These are phyloP conservation scores for Heterobasidion occidentale DNA, from an alignment of 1,284 basidiomycete species.

Conservation along the genomic window DNA sequence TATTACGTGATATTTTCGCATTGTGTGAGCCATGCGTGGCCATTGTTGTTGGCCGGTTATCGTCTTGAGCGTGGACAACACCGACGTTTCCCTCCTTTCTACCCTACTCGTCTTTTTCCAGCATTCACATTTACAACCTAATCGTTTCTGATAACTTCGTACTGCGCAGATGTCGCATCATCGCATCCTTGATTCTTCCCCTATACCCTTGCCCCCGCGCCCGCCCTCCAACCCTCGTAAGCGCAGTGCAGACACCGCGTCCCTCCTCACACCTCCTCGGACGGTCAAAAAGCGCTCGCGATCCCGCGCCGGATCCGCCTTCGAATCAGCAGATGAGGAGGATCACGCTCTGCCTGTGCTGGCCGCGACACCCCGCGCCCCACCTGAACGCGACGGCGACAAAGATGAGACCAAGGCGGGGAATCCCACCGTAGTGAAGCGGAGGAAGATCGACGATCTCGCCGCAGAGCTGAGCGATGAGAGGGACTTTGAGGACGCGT, in stretches of 20 bases:
- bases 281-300: slow-evolving; percentile 27
- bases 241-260: slow-evolving; percentile 16
- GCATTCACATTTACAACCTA: not conserved
- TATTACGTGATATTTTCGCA: too few relatives aligned
- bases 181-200: slow-evolving; percentile 2
- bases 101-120: not conserved
- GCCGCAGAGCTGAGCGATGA: slow-evolving; percentile 23
- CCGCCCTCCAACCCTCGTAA: slow-evolving; percentile 7
- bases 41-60: not conserved
- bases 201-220: not conserved
- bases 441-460: slow-evolving; percentile 24
- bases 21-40: too few relatives aligned
- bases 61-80: not conserved
- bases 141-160: not conserved
- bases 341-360: slow-evolving; percentile 11
- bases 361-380: slow-evolving; percentile 2
- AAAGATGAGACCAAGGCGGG: slow-evolving; percentile 3
- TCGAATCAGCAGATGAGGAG: slow-evolving; percentile 25
- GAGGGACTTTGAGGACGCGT: slow-evolving; percentile 22
- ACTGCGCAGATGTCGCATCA: not conserved
- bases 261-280: slow-evolving; percentile 27
- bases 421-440: slow-evolving; percentile 19
- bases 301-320: slow-evolving; percentile 16
- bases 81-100: not conserved
- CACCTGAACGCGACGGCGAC: not conserved